These are phyloP conservation scores for Hypoxylon cercidicola DNA, from an alignment of 495 filamentous ascomycete species.

Conservation along the genomic window DNA sequence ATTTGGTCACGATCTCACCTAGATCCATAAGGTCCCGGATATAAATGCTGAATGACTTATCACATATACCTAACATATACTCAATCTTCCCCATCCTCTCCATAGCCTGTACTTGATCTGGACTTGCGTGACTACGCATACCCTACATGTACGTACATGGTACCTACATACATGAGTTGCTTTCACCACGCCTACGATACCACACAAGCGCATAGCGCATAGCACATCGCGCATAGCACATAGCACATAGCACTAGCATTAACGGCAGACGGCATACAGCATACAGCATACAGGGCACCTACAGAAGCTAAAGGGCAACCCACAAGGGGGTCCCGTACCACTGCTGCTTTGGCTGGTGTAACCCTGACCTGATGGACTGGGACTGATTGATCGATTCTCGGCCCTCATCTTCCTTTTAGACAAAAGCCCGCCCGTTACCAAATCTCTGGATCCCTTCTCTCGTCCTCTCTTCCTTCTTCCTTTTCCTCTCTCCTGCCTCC, in stretches of 20 bases:
- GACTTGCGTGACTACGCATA: background rate
- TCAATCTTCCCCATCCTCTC: background rate
- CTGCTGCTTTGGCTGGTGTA: conserved; percentile 36
- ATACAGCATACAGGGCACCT: too few species aligned
- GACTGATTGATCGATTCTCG: conserved; percentile 35
- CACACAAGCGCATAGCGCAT: background rate
- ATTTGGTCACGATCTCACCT: background rate
- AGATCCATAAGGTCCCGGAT: background rate
- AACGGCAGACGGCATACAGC: too few species aligned
- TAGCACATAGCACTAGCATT: too few species aligned
- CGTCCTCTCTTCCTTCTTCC: conserved; percentile 27
- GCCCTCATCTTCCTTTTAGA: conserved; percentile 40
- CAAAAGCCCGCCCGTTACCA: conserved; percentile 42
- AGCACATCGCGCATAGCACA: too few species aligned
- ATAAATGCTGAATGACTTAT: conserved; percentile 1
- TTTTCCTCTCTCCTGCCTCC: conserved; percentile 15
- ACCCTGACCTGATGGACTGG: conserved; percentile 29
- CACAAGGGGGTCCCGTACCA: conserved; percentile 24
- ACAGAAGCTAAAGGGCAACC: background rate
- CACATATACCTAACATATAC: conserved; percentile 1
- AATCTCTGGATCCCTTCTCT: conserved; percentile 48
- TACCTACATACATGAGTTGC: conserved; percentile 8
- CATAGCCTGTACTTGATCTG: background rate
- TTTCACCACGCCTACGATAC: conserved; percentile 4
- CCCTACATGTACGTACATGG: conserved; percentile 3